Conservation (phyloP, 495 filamentous ascomycete genomes). For the Apiosordaria backusii region DNA sequence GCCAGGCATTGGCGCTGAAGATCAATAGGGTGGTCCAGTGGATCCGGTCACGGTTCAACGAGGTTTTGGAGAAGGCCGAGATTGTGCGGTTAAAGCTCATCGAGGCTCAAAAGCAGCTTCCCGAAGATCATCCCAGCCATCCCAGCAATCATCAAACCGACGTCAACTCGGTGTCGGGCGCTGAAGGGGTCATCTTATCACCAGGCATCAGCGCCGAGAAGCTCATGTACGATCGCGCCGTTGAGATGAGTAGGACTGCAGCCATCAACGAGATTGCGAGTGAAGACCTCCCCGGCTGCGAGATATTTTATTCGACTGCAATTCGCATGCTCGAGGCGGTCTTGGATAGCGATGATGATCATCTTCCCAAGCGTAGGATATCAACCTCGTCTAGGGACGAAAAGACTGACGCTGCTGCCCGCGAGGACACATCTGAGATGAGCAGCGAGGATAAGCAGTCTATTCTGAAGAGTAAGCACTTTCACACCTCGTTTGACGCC, state of each 20-base stretch:
- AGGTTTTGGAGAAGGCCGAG: constrained; percentile 92
- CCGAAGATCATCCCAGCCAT: constrained; percentile 79
- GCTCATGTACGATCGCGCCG: constrained; percentile 94
- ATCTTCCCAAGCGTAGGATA: constrained; percentile 43
- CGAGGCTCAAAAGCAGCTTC: constrained; percentile 80
- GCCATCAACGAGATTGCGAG: constrained; percentile 94
- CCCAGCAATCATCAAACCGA: constrained; percentile 64
- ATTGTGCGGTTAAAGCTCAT: constrained; percentile 81
- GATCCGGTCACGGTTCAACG: constrained; percentile 91
- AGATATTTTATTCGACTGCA: constrained; percentile 88
- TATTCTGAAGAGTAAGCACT: constrained; percentile 60
- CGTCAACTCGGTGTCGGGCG: constrained; percentile 51
- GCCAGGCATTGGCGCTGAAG: constrained; percentile 58
- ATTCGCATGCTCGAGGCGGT: constrained; percentile 93
- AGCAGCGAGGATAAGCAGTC: constrained; percentile 69
- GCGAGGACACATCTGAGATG: constrained; percentile 52
- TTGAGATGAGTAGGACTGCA: constrained; percentile 92
- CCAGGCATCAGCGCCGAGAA: constrained; percentile 89
- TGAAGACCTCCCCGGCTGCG: constrained; percentile 82
- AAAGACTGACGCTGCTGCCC: constrained; percentile 38
- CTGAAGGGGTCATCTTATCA: constrained; percentile 50
- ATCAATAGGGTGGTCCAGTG: constrained; percentile 95
- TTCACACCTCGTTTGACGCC: not conserved
- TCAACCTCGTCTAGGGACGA: constrained; percentile 37
- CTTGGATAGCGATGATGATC: constrained; percentile 77